Percentiles rank a stretch among this genome's conserved stretches.
phyloP scores from a whole-genome alignment of 2,329 filamentous ascomycete genomes.

The Fusarium robinianum region DNA sequence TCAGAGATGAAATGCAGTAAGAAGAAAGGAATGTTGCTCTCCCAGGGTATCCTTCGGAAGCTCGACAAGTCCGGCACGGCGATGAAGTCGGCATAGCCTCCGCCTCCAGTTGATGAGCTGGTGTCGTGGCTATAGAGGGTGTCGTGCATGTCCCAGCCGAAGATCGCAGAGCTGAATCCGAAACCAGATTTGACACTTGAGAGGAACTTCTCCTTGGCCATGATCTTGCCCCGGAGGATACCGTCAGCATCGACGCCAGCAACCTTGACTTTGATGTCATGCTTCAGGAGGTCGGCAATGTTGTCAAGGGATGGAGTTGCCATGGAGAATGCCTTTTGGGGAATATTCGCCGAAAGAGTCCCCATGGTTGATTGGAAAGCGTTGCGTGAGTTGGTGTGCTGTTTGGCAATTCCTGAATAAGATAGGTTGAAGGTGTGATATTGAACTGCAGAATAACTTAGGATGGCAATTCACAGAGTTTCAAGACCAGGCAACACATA shows the following conservation, averaged over 20 bases:
- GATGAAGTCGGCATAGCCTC: slow-evolving; percentile 77
- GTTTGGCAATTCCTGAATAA: too few relatives aligned
- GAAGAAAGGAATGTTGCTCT: slow-evolving; percentile 77
- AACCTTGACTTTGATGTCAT: slow-evolving; percentile 17
- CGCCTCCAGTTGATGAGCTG: slow-evolving; percentile 76
- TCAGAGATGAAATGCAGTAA: slow-evolving; percentile 75
- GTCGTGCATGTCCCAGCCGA: slow-evolving; percentile 90
- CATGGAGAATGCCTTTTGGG: not conserved
- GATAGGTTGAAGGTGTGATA: too few relatives aligned
- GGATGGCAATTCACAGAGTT: too few relatives aligned
- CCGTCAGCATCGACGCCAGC: slow-evolving; percentile 13
- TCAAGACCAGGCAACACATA: too few relatives aligned
- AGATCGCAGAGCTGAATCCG: slow-evolving; percentile 82
- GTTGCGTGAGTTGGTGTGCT: too few relatives aligned
- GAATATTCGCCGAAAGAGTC: not conserved
- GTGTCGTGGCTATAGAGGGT: slow-evolving; percentile 77
- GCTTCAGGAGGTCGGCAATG: slow-evolving; percentile 4
- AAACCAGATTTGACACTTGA: slow-evolving; percentile 75
- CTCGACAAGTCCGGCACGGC: slow-evolving; percentile 72
- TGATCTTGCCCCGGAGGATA: slow-evolving; percentile 14
- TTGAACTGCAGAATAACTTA: too few relatives aligned
- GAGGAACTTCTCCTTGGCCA: slow-evolving; percentile 43
- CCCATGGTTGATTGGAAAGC: too few relatives aligned
- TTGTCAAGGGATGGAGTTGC: slow-evolving; percentile 1
- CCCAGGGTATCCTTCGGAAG: slow-evolving; percentile 79